These are phyloP conservation scores for Xylaria sp. DNA, from an alignment of 2,329 filamentous ascomycete genomes.

Conservation along the genomic window DNA sequence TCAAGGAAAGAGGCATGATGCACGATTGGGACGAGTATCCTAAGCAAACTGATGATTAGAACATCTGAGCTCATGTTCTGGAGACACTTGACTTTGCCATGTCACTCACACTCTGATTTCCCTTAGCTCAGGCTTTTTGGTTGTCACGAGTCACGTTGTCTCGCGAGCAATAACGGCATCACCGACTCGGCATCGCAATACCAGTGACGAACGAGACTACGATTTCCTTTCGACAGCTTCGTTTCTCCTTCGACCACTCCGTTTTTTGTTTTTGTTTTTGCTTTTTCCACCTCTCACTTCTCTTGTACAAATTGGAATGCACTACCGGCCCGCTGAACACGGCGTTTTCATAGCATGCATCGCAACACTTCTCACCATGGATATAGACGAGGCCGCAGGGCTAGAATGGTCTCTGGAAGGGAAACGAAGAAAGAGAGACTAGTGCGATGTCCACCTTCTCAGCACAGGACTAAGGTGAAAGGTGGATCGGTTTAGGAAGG, in stretches of 20 bases:
- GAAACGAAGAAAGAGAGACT: slow-evolving; percentile 2
- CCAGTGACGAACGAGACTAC: background rate
- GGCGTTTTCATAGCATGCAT: slow-evolving; percentile 19
- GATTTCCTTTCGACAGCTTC: background rate
- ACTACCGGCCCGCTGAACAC: slow-evolving; percentile 2
- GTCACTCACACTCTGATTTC: background rate
- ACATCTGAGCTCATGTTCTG: background rate
- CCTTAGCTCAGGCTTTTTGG: background rate
- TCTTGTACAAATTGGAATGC: slow-evolving; percentile 33
- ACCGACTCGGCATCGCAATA: background rate
- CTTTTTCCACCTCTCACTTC: slow-evolving; percentile 15
- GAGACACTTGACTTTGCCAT: background rate
- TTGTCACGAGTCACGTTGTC: background rate
- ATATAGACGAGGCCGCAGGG: slow-evolving; percentile 22
- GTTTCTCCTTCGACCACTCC: background rate
- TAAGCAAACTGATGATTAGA: slow-evolving; percentile 7
- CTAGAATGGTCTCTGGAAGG: slow-evolving; percentile 2
- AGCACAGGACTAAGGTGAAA: background rate
- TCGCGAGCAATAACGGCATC: background rate
- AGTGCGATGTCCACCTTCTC: background rate
- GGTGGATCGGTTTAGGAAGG: background rate
- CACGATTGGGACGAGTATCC: slow-evolving; percentile 26
- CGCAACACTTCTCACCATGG: slow-evolving; percentile 10
- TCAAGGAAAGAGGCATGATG: slow-evolving; percentile 42
- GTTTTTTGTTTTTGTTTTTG: no score